A percentile compares a stretch with the other conserved stretches of the same genome.
Conservation (phyloP, 495 filamentous ascomycete species). For the Chlorociboria aeruginascens region DNA sequence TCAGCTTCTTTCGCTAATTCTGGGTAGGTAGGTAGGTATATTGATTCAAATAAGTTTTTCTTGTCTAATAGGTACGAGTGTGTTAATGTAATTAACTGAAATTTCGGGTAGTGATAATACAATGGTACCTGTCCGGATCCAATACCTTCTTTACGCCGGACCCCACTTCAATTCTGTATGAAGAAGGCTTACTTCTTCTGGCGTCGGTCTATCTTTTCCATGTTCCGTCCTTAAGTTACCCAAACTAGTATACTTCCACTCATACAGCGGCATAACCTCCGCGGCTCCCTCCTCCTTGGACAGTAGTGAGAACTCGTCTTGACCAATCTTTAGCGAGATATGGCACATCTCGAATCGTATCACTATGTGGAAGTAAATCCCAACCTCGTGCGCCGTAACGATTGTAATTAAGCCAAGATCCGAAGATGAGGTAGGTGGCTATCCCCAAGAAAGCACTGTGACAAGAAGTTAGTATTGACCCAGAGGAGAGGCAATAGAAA, state of each 20-base stretch:
- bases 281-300: slow-evolving; percentile 68
- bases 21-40: too few relatives aligned
- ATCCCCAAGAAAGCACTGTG: slow-evolving; percentile 68
- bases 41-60: too few relatives aligned
- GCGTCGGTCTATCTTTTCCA: too few relatives aligned
- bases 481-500: not conserved
- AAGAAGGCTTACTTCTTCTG: too few relatives aligned
- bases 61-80: too few relatives aligned
- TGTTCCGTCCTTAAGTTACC: too few relatives aligned
- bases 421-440: slow-evolving; percentile 92
- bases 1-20: too few relatives aligned
- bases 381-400: slow-evolving; percentile 88
- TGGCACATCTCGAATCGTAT: slow-evolving; percentile 83
- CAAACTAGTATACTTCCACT: slow-evolving; percentile 3
- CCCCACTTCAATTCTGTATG: too few relatives aligned
- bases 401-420: slow-evolving; percentile 98
- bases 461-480: not conserved
- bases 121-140: too few relatives aligned
- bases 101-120: too few relatives aligned
- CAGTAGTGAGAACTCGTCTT: slow-evolving; percentile 61
- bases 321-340: slow-evolving; percentile 87
- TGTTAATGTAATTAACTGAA: too few relatives aligned
- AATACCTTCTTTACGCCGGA: too few relatives aligned
- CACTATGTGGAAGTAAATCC: slow-evolving; percentile 89
- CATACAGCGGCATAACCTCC: slow-evolving; percentile 93